These are phyloP conservation scores for Fomes fomentarius DNA, from an alignment of 1,284 basidiomycete genomes.

Conservation along the genomic window DNA sequence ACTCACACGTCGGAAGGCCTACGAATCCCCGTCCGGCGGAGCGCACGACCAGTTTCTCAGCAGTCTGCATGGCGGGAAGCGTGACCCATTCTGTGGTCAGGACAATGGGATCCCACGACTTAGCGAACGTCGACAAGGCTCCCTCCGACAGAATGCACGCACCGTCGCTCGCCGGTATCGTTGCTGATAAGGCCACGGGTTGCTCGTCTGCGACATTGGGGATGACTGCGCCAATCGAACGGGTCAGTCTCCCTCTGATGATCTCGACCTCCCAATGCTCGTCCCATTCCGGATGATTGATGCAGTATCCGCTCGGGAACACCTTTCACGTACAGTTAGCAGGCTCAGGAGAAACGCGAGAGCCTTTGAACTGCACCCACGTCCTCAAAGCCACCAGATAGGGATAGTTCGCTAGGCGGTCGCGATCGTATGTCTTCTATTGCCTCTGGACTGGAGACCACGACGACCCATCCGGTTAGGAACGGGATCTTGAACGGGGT, in stretches of 20 bases:
- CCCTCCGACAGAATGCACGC: neutral
- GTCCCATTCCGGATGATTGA: conserved; percentile 24
- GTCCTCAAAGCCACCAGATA: conserved; percentile 24
- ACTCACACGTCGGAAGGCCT: conserved; percentile 30
- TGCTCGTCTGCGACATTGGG: conserved; percentile 32
- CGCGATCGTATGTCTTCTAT: conserved; percentile 33
- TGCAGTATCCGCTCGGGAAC: conserved; percentile 21
- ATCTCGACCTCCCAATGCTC: conserved; percentile 31
- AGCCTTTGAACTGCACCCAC: conserved; percentile 22
- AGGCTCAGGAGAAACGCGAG: no score
- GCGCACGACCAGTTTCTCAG: conserved; percentile 26
- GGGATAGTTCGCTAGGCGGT: conserved; percentile 33
- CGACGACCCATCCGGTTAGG: conserved; percentile 34
- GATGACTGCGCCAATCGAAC: conserved; percentile 25
- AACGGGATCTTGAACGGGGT: conserved; percentile 38
- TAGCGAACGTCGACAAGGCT: no score
- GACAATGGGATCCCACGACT: no score
- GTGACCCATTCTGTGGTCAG: conserved; percentile 24
- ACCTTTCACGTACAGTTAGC: neutral
- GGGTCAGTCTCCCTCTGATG: conserved; percentile 27
- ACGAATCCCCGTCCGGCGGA: conserved; percentile 31
- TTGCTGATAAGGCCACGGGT: neutral
- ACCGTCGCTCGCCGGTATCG: neutral
- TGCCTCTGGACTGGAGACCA: conserved; percentile 23
- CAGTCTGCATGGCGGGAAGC: conserved; percentile 5